Percentiles rank a stretch among this genome's conserved stretches.
These are phyloP conservation scores for Leccinum obscurum DNA, from an alignment of 768 basidiomycete genomes.

Conservation along the genomic window DNA sequence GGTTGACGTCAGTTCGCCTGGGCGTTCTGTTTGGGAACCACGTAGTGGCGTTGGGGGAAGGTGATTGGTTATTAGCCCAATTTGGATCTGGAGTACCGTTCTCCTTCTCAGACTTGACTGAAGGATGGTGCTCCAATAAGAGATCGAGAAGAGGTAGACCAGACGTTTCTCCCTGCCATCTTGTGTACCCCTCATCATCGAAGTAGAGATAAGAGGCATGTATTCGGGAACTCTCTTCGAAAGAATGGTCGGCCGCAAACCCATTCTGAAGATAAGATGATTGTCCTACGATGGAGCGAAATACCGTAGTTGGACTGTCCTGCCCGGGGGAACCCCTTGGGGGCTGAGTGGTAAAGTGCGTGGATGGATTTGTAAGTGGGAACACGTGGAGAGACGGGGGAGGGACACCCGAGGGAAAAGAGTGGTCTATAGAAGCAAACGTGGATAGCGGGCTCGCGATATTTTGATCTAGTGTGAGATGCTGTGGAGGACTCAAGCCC, in stretches of 20 bases:
- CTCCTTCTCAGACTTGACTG: constrained; percentile 37
- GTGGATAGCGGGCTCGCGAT: constrained; percentile 36
- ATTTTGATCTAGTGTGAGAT: constrained; percentile 36
- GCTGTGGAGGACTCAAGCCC: constrained; percentile 37
- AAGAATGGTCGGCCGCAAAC: constrained; percentile 42
- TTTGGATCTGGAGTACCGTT: constrained; percentile 27
- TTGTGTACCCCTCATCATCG: constrained; percentile 83
- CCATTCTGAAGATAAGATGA: constrained; percentile 29
- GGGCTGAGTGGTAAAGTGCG: constrained; percentile 61
- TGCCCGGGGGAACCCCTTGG: constrained; percentile 44
- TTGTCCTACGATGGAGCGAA: constrained; percentile 42
- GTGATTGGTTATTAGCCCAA: constrained; percentile 34
- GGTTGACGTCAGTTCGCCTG: constrained; percentile 75
- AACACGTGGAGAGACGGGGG: constrained; percentile 77
- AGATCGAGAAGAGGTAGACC: constrained; percentile 87
- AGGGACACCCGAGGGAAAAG: constrained; percentile 60
- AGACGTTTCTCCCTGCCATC: constrained; percentile 93
- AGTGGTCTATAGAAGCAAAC: constrained; percentile 41
- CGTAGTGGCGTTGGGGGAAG: constrained; percentile 40
- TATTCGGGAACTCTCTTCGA: constrained; percentile 61
- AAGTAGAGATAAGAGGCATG: constrained; percentile 83
- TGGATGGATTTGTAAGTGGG: constrained; percentile 79
- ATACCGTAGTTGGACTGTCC: constrained; percentile 43
- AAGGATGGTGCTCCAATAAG: constrained; percentile 68
- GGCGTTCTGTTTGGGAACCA: constrained; percentile 88